Evolutionary conservation across 805 yeast genomes (phyloP).

Genomic region (Monosporozyma aerobia): DNA sequence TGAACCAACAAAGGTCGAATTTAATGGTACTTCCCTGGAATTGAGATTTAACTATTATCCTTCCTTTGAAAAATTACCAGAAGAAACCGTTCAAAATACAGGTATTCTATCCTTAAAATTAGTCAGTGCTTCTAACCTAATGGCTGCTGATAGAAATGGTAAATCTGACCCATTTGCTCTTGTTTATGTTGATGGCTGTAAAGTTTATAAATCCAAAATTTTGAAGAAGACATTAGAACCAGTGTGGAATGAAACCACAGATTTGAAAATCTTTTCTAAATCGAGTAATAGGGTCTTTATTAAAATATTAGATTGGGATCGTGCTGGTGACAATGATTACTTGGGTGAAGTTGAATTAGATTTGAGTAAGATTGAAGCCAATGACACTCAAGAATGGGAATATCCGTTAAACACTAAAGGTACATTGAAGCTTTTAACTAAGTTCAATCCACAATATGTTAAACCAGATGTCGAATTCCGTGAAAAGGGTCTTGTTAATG

Average conservation of each 20-base stretch:
- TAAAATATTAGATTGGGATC: slow-evolving; percentile 67
- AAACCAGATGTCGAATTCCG: slow-evolving; percentile 49
- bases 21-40: slow-evolving; percentile 36
- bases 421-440: slow-evolving; percentile 40
- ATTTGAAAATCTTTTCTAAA: slow-evolving; percentile 56
- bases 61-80: slow-evolving; percentile 41
- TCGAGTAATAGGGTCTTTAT: slow-evolving; percentile 41
- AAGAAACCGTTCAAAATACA: slow-evolving; percentile 60
- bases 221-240: slow-evolving; percentile 64
- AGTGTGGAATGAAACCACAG: slow-evolving; percentile 61
- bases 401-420: slow-evolving; percentile 60
- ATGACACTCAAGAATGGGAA: slow-evolving; percentile 36
- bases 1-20: slow-evolving; percentile 38
- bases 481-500: slow-evolving; percentile 33
- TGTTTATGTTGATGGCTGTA: slow-evolving; percentile 44
- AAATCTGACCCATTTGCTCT: slow-evolving; percentile 64
- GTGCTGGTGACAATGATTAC: slow-evolving; percentile 57
- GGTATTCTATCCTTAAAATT: slow-evolving; percentile 53
- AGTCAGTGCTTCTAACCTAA: slow-evolving; percentile 44
- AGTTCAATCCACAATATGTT: slow-evolving; percentile 55
- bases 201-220: slow-evolving; percentile 48
- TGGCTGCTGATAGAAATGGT: slow-evolving; percentile 61
- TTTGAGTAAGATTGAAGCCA: slow-evolving; percentile 40
- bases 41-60: slow-evolving; percentile 57
- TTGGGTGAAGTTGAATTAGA: slow-evolving; percentile 48